Evolutionary conservation across 306 rosid genomes (phyloP).

Genomic region (Cercis canadensis): DNA sequence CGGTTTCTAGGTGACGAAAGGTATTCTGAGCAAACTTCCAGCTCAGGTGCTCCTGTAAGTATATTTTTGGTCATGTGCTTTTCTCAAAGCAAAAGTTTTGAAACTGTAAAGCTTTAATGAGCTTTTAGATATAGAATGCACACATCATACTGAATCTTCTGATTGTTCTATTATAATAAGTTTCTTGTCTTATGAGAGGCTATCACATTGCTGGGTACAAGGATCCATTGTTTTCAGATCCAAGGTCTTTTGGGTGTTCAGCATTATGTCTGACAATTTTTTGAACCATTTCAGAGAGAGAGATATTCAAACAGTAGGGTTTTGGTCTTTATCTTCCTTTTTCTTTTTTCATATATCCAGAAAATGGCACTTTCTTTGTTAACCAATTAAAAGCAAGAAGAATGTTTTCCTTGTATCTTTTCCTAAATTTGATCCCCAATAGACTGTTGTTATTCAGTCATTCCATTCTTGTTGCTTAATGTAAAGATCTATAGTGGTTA

Average conservation of each 20-base stretch:
- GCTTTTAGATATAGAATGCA: conserved; percentile 1
- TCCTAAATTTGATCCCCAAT: conserved; percentile 14
- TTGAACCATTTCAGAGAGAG: background rate
- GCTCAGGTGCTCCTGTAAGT: conserved; percentile 77
- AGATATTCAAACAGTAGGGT: background rate
- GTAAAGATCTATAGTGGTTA: background rate
- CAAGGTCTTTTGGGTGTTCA: background rate
- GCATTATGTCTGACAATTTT: background rate
- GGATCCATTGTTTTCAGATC: background rate
- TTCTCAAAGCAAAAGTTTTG: background rate
- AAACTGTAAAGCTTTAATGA: conserved; percentile 13
- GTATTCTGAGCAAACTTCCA: conserved; percentile 64
- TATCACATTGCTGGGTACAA: background rate
- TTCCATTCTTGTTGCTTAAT: background rate
- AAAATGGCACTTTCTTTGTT: background rate
- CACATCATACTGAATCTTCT: conserved; percentile 1
- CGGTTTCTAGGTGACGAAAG: conserved; percentile 70
- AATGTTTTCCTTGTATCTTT: background rate
- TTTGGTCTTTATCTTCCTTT: background rate
- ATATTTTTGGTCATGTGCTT: background rate
- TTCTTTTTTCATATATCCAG: background rate
- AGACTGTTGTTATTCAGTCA: background rate
- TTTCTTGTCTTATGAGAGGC: background rate
- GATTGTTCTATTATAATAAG: conserved; percentile 4
- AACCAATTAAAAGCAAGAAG: background rate